Conservation (phyloP, 768 basidiomycete genomes). For the Plicaturopsis crispa region DNA sequence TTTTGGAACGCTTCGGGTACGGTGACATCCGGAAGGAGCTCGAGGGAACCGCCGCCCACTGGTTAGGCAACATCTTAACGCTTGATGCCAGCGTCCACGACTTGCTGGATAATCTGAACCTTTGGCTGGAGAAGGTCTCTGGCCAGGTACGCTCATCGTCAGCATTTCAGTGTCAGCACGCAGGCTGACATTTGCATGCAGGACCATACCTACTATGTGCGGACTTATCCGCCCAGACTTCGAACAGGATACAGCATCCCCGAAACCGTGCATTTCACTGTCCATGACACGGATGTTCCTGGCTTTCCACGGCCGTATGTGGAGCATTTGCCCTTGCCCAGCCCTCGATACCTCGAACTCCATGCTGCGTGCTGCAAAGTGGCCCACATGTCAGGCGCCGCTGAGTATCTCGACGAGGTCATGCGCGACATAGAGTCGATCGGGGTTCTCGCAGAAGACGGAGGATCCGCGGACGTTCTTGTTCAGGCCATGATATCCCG, state of each 20-base stretch:
- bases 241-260: background rate
- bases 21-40: constrained; percentile 12
- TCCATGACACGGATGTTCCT: background rate
- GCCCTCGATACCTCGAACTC: constrained; percentile 4
- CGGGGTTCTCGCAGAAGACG: constrained; percentile 1
- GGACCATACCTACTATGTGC: background rate
- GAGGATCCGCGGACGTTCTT: constrained; percentile 1
- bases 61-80: constrained; percentile 17
- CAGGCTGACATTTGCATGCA: too few relatives aligned
- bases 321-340: constrained; percentile 8
- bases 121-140: constrained; percentile 13
- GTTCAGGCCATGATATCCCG: constrained; percentile 2
- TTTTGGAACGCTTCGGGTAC: constrained; percentile 5
- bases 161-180: background rate
- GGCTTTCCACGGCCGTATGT: constrained; percentile 5
- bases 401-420: constrained; percentile 11
- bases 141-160: background rate
- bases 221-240: background rate
- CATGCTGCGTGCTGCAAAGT: constrained; percentile 17
- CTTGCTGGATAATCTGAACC: constrained; percentile 8
- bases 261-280: background rate
- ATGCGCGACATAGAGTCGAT: background rate
- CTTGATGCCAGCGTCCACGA: constrained; percentile 3
- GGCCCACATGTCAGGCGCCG: constrained; percentile 14
- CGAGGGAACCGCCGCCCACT: constrained; percentile 18